Percentiles rank a stretch among this genome's conserved stretches.
Conservation (phyloP, 371 early-diverging fungal genomes). For the Catenaria anguillulae region DNA sequence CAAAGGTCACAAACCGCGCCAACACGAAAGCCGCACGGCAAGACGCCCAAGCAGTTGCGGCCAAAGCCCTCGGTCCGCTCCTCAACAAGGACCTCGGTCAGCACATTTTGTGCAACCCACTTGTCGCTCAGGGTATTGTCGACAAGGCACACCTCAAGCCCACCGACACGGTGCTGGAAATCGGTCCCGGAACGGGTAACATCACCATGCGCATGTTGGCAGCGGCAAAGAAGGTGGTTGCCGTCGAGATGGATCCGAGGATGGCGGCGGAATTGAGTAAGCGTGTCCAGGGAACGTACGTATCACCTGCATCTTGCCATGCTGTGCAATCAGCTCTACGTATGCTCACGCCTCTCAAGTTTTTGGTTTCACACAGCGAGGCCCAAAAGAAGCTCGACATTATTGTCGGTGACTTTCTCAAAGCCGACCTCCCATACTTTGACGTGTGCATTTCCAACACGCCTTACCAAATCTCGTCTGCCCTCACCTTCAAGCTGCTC, state of each 20-base stretch:
- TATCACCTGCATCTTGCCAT: no score
- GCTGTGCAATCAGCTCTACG: no score
- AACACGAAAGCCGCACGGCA: neutral
- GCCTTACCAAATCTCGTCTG: slow-evolving; percentile 98
- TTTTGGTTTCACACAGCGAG: no score
- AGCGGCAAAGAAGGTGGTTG: slow-evolving; percentile 83
- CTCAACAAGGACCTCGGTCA: slow-evolving; percentile 98
- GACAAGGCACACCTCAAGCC: slow-evolving; percentile 88
- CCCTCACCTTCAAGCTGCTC: slow-evolving; percentile 92
- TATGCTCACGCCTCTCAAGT: no score
- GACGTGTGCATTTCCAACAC: slow-evolving; percentile 98
- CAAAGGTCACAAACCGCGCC: neutral
- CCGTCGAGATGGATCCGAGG: slow-evolving; percentile 96
- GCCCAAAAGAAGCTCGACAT: slow-evolving; percentile 86
- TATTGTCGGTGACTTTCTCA: slow-evolving; percentile 95
- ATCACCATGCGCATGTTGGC: slow-evolving; percentile 92
- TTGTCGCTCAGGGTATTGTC: slow-evolving; percentile 93
- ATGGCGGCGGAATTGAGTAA: slow-evolving; percentile 95
- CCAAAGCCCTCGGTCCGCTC: slow-evolving; percentile 44
- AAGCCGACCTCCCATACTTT: slow-evolving; percentile 94
- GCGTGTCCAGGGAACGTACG: slow-evolving; percentile 92
- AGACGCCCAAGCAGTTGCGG: neutral
- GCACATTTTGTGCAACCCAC: slow-evolving; percentile 98
- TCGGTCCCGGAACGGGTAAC: slow-evolving; percentile 99
- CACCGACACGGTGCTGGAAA: slow-evolving; percentile 95